Evolutionary conservation across 2,329 filamentous ascomycete species (phyloP).

Genomic region (Colletotrichum tabaci): DNA sequence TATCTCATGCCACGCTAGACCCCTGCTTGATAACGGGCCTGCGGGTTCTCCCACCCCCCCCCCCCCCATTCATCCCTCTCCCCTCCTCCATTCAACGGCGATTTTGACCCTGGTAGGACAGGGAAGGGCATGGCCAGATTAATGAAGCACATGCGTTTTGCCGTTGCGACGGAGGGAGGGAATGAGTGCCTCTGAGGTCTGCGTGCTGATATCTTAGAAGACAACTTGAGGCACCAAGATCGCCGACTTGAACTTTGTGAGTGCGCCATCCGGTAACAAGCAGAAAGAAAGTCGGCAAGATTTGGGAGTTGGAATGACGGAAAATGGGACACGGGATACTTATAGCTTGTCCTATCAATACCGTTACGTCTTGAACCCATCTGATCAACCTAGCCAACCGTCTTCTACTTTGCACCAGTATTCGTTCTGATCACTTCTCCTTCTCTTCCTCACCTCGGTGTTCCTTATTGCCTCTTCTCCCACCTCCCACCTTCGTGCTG

Average conservation of each 20-base stretch:
- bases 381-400: conserved; percentile 10
- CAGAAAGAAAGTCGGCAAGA: background rate
- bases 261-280: conserved; percentile 3
- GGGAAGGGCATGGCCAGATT: conserved; percentile 13
- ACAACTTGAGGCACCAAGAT: background rate
- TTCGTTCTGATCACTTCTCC: background rate
- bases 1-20: conserved; percentile 29
- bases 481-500: background rate
- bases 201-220: background rate
- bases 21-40: conserved; percentile 22
- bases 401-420: background rate
- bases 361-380: conserved; percentile 19
- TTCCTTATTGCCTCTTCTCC: conserved; percentile 12
- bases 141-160: conserved; percentile 25
- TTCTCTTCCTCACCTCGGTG: background rate
- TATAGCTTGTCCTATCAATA: background rate
- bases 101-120: conserved; percentile 16
- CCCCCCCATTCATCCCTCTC: conserved; percentile 23
- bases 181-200: background rate
- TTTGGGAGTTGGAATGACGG: background rate
- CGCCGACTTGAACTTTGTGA: background rate
- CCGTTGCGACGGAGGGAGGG: conserved; percentile 16
- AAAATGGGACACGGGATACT: background rate
- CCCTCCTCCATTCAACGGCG: conserved; percentile 19
- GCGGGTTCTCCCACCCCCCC: conserved; percentile 2